These are phyloP conservation scores for Neonectria faginata DNA, from an alignment of 2,329 filamentous ascomycete genomes.

Conservation along the genomic window DNA sequence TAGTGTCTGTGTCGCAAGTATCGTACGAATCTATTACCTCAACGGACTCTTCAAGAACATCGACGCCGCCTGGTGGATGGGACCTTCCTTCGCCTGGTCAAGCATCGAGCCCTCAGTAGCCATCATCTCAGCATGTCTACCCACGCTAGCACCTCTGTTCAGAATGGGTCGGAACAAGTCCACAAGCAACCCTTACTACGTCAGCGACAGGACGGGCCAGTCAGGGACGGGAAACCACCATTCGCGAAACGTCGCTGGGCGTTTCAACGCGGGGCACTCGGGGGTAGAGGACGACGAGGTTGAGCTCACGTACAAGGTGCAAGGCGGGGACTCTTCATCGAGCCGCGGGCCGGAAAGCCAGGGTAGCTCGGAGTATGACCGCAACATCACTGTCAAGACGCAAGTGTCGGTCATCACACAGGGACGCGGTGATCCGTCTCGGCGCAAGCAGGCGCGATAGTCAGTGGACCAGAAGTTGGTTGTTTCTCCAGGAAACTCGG, in stretches of 20 bases:
- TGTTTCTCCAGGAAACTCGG: neutral
- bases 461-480: neutral
- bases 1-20: constrained; percentile 33
- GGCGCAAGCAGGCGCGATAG: neutral
- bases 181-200: constrained; percentile 19
- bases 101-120: constrained; percentile 30
- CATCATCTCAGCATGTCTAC: constrained; percentile 33
- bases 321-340: constrained; percentile 15
- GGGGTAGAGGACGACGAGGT: constrained; percentile 30
- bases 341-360: constrained; percentile 18
- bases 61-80: constrained; percentile 32
- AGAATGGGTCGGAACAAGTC: constrained; percentile 25
- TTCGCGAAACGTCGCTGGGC: constrained; percentile 26
- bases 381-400: constrained; percentile 21
- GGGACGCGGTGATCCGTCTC: constrained; percentile 1
- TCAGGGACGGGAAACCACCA: constrained; percentile 15
- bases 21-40: constrained; percentile 32
- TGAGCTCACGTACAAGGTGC: constrained; percentile 29
- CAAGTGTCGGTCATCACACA: constrained; percentile 20
- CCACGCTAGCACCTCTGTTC: constrained; percentile 29
- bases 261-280: constrained; percentile 23
- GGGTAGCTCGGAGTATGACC: constrained; percentile 27
- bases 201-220: constrained; percentile 20
- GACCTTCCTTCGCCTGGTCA: constrained; percentile 30
- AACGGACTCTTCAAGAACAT: constrained; percentile 24